phyloP scores from a whole-genome alignment of 2,329 filamentous ascomycete genomes.

The Hirsutella thompsonii region DNA sequence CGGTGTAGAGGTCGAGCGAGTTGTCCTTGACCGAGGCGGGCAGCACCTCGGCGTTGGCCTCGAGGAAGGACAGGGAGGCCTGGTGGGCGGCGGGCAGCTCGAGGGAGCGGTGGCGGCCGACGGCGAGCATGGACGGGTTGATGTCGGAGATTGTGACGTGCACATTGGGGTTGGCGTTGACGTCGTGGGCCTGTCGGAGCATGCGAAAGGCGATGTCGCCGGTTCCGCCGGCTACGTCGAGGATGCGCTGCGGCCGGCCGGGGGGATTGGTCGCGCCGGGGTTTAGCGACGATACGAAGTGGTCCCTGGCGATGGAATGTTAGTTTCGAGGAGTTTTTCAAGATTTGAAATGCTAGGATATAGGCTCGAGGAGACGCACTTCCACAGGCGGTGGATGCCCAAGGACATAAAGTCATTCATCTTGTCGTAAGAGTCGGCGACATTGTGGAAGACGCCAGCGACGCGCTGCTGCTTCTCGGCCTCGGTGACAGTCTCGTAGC shows the following conservation, averaged over 20 bases:
- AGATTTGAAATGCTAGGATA: too few species aligned
- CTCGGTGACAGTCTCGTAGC: constrained; percentile 75
- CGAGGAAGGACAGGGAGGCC: constrained; percentile 57
- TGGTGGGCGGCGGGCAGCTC: constrained; percentile 41
- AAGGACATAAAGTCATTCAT: constrained; percentile 99
- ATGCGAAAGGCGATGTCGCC: constrained; percentile 97
- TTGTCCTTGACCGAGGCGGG: constrained; percentile 46
- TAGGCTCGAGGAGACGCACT: constrained; percentile 40
- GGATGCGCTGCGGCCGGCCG: constrained; percentile 51
- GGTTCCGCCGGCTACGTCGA: constrained; percentile 93
- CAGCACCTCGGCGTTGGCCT: constrained; percentile 80
- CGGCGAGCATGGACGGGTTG: constrained; percentile 86
- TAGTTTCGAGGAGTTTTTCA: too few species aligned
- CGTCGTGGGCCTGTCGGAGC: constrained; percentile 77
- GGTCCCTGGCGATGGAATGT: too few species aligned
- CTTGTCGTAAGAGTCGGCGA: constrained; percentile 85
- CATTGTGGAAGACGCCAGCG: constrained; percentile 83
- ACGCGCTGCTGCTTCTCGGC: constrained; percentile 61
- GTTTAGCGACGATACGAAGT: constrained; percentile 86
- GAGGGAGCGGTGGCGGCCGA: constrained; percentile 68
- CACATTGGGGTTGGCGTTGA: constrained; percentile 60
- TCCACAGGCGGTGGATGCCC: constrained; percentile 94
- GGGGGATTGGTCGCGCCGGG: constrained; percentile 49
- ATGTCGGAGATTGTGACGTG: constrained; percentile 91
- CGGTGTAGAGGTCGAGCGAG: constrained; percentile 89